Conservation (phyloP, 176 grass and related monocot genomes). For the Eragrostis nindensis region DNA sequence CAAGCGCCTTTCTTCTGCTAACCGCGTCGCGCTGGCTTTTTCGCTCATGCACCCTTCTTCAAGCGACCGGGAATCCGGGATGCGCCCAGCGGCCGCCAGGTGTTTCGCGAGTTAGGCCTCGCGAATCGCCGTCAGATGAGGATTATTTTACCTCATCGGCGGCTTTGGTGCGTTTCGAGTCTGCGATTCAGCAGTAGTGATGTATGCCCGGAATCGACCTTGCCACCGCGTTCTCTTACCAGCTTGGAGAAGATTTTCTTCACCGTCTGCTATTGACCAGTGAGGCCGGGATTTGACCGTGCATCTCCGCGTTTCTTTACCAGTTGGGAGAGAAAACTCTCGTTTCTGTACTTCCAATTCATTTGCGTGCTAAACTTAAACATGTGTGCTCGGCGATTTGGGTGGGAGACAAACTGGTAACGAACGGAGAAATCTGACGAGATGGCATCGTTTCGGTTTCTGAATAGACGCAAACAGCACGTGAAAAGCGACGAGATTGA, state of each 20-base stretch:
- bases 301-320: neutral
- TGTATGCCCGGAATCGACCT: neutral
- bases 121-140: neutral
- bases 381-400: too few relatives aligned
- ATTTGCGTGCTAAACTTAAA: neutral
- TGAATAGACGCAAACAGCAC: too few relatives aligned
- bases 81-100: slow-evolving; percentile 16
- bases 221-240: neutral
- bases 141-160: slow-evolving; percentile 7
- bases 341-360: neutral
- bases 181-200: neutral
- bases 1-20: slow-evolving; percentile 5
- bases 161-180: neutral
- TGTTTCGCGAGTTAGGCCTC: slow-evolving; percentile 51
- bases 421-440: too few relatives aligned
- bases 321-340: neutral
- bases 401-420: too few relatives aligned
- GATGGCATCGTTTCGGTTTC: too few relatives aligned
- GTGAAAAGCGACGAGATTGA: neutral
- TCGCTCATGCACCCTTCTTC: slow-evolving; percentile 30
- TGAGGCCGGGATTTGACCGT: neutral
- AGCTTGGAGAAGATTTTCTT: neutral
- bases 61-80: slow-evolving; percentile 50
- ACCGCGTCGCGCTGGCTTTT: slow-evolving; percentile 17
- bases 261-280: neutral